Base-by-base conservation (phyloP, 495 filamentous ascomycete genomes). In the Penicillium goetzii region DNA sequence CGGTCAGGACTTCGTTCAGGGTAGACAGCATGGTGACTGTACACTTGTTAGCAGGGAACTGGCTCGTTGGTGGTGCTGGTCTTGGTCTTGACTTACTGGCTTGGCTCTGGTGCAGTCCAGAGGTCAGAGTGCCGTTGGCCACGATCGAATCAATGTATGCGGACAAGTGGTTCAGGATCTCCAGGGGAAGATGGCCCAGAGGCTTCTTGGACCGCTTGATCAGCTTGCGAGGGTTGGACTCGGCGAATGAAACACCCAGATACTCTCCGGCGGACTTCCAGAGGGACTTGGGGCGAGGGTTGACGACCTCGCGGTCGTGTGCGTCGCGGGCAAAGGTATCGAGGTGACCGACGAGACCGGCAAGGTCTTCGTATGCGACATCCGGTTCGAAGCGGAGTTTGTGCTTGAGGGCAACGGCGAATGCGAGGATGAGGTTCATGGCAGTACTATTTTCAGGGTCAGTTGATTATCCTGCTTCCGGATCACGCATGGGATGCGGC, bases 361-460 rank as follows among this genome's bases (percentile, higher is more conserved):
- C 87, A 82, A 66, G 79, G 85, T 75, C 85, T 80, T 58, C 82
- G 68, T 96, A 94, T 59, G 88, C 86, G 23, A 89, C 85, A 73
- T 90, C 92, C 0, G 92, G 90, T 69, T 97, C 92, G 70, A 93
- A 93, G 26, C 92, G 90, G n/a, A 97, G 85, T 70, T 87, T 89
- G 78, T 94, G 92, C 72, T 94, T 96, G 55, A 94, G 81, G 0
- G 92, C 75, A 9, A 91, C 82, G 33, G 89, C 83, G 70, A 90
- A 97, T 3, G 90, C 91, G 19, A 92, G 82, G 61, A 95, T 82
- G 41, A 96, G 84, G 73, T 96, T 95, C 72, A 95, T 84, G 3
- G 88, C 90, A 2, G 91, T 87, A 45, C 86, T 87, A 64, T 34
- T 50, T 0, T 9, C 23, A 30, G n/a, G 49, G 40, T 30, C 43